Percentiles rank a stretch among this genome's conserved stretches.
phyloP scores from a whole-genome alignment of 257 asterid species.

The Solanum phureja region DNA sequence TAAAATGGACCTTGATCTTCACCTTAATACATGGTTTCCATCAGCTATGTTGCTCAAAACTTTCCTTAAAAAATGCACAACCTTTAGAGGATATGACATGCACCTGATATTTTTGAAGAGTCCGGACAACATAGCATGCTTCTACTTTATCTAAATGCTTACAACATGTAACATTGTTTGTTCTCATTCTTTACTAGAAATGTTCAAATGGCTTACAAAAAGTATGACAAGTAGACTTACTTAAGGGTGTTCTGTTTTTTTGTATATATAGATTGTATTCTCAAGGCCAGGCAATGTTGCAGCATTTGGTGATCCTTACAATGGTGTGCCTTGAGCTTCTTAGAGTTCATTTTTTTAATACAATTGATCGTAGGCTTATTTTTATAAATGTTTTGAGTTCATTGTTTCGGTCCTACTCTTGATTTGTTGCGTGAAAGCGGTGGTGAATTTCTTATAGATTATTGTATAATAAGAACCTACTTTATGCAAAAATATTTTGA shows the following conservation, averaged over 20 bases:
- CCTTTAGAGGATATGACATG: neutral
- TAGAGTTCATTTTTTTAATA: neutral
- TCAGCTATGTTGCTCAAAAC: too few relatives aligned
- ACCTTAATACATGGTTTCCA: neutral
- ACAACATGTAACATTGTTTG: neutral
- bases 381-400: neutral
- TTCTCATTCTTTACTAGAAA: neutral
- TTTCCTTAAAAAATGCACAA: neutral
- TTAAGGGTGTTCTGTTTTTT: neutral
- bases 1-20: neutral
- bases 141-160: neutral
- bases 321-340: slow-evolving; percentile 28
- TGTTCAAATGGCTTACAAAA: too few relatives aligned
- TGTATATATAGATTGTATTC: slow-evolving; percentile 50
- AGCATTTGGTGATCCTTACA: slow-evolving; percentile 66
- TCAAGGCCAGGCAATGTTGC: slow-evolving; percentile 76
- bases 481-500: neutral
- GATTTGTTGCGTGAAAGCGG: neutral
- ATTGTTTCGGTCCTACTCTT: neutral
- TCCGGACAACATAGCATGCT: neutral
- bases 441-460: neutral
- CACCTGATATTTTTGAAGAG: neutral
- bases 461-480: neutral
- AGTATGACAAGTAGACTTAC: too few relatives aligned
- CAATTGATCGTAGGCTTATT: neutral